Base-by-base conservation (phyloP, 129 eudicot genomes). In the Logfia minima region DNA sequence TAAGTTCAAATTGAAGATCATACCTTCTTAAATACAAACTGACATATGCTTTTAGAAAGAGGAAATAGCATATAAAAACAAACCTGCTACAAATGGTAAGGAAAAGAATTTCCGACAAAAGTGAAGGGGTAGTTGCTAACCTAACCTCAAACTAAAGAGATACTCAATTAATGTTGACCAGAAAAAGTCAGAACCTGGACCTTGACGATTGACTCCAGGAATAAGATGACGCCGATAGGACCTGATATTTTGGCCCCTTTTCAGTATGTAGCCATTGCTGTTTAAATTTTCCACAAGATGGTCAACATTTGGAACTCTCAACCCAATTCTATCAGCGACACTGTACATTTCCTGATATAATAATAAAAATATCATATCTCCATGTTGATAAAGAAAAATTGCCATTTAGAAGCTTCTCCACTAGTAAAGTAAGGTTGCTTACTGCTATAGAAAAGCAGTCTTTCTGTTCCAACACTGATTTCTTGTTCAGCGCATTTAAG, bases 231-330 rank as follows among this genome's bases (percentile, higher is more conserved):
- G 18, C 55, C 1, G 97, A 95, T 34, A 71, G 59, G 79, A 95
- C 88, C 97, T 94, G 99, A 84, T 89, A 91, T 75, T 87, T 85
- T 41, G 96, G 93, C 99, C 99, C 77, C 91, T 95, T 86, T 87
- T 91, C 1, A 58, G 63, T 58, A 31, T 85, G 77, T 66, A 91
- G 19, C 94, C 91, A 41, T 68, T 82, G 48, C 72, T 80, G 84
- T 95, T 95, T 70, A 95, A 55, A 61, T 81, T 91, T 4, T 95
- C 99, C 41, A 95, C 85, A 67, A 95, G 62, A 45, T 58, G 72
- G 86, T 89, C 96, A 41, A 95, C 75, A 75, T 95, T 90, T 5
- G 94, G 86, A 80, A 88, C 99, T 77, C 80, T 88, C 51, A 91
- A 83, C 66, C 87, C 80, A 72, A 95, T 89, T 83, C 77, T 83